phyloP scores from a whole-genome alignment of 2,329 filamentous ascomycete species.

The Verticillium klebahnii region DNA sequence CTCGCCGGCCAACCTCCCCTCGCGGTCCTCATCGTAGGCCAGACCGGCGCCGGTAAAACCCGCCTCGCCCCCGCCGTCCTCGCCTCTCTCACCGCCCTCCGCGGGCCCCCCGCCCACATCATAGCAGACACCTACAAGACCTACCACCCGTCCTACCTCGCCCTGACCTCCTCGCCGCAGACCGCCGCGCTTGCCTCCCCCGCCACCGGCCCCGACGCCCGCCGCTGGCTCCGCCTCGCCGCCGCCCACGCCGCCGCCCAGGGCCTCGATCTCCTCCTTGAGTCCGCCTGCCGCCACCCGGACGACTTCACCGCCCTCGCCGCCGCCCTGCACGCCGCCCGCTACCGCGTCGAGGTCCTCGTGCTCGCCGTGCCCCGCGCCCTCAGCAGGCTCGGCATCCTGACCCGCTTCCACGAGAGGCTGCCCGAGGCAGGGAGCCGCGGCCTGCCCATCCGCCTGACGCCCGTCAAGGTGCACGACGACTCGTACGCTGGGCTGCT shows the following conservation, averaged over 20 bases:
- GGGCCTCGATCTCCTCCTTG: slow-evolving; percentile 33
- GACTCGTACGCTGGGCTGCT: slow-evolving; percentile 36
- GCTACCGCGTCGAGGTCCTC: slow-evolving; percentile 33
- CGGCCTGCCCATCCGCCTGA: slow-evolving; percentile 33
- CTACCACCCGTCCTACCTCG: slow-evolving; percentile 37
- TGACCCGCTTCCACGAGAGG: slow-evolving; percentile 32
- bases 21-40: slow-evolving; percentile 39
- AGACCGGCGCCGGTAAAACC: slow-evolving; percentile 46
- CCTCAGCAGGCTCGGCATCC: slow-evolving; percentile 36
- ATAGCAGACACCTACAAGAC: slow-evolving; percentile 46
- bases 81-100: slow-evolving; percentile 19
- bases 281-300: slow-evolving; percentile 39
- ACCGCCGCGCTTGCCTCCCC: slow-evolving; percentile 30
- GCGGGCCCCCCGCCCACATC: slow-evolving; percentile 29
- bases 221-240: slow-evolving; percentile 38
- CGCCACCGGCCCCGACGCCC: slow-evolving; percentile 35
- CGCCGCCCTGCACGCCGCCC: slow-evolving; percentile 23
- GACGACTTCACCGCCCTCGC: slow-evolving; percentile 34
- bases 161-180: slow-evolving; percentile 19
- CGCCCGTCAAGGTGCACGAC: slow-evolving; percentile 39
- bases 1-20: slow-evolving; percentile 20
- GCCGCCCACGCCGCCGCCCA: slow-evolving; percentile 24
- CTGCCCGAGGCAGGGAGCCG: slow-evolving; percentile 28
- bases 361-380: slow-evolving; percentile 36
- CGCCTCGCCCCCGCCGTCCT: slow-evolving; percentile 34